phyloP scores from a whole-genome alignment of 352 stramenopile genomes.

The Phytophthora pisi region DNA sequence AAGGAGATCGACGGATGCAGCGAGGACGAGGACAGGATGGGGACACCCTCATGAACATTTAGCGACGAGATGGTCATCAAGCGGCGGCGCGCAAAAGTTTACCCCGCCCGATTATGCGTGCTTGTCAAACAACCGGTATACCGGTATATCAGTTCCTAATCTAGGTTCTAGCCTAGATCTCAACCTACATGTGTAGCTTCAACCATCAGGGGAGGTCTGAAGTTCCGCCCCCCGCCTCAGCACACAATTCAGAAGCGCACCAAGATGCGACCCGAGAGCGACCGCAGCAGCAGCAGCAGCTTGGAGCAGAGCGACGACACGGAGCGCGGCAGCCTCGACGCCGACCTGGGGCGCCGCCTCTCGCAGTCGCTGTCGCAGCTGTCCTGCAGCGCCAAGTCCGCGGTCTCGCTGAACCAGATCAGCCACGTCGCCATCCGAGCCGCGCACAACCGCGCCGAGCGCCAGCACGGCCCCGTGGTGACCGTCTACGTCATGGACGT shows the following conservation, averaged over 20 bases:
- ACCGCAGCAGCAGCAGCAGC: neutral
- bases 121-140: constrained; percentile 10
- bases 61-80: neutral
- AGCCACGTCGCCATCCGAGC: constrained; percentile 46
- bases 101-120: neutral
- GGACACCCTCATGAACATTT: neutral
- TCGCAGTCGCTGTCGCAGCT: constrained; percentile 32
- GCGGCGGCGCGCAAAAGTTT: neutral
- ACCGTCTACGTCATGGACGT: constrained; percentile 60
- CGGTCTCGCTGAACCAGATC: constrained; percentile 65
- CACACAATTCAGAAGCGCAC: constrained; percentile 1
- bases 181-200: neutral
- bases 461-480: constrained; percentile 29
- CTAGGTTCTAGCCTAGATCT: too few relatives aligned
- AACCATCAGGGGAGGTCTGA: neutral
- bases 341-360: constrained; percentile 23
- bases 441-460: constrained; percentile 32
- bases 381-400: constrained; percentile 53
- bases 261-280: constrained; percentile 14
- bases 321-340: constrained; percentile 19
- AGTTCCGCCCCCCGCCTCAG: neutral
- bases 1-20: too few relatives aligned
- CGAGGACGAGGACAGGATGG: too few relatives aligned
- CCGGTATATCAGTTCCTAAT: neutral
- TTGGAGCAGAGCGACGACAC: constrained; percentile 4